Base-by-base conservation (phyloP, 495 filamentous ascomycete genomes). In the Aspergillus wentii region DNA sequence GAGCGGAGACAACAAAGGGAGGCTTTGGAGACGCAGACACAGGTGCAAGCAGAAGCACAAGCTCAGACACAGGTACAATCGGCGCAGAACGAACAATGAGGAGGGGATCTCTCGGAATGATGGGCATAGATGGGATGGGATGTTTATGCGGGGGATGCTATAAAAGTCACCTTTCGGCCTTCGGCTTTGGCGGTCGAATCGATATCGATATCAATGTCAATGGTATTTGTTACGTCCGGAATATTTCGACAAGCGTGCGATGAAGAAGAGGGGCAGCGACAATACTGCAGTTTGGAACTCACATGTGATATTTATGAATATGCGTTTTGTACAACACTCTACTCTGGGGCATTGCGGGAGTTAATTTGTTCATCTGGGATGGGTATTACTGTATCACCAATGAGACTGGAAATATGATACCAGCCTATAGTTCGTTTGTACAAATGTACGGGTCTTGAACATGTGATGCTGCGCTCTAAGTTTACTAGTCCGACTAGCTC, bases 1-100 rank as follows among this genome's bases (percentile, higher is more conserved):
- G 75, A 78, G 51, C 51, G 71, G 47, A 69, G 83, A 40, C 79
- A 78, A 39, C 64, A 60, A 58, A 62, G 82, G 34, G 55, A 87
- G 56, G 73, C 72, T 43, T 54, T 54, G 23, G 75, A 80, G 58
- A 69, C 63, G 15, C 55, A 62, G 40, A 61, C 64, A 22, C 40
- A 68, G 46, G 54, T 57, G n/a, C 49, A 56, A 43, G 46, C 41
- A 1, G 52, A 61, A 23, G 38, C 28, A 2, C 51, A 50, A 21
- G 28, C 15, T 33, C 56, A 61, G 40, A 60, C 62, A 28, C 35
- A 66, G 42, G 49, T 54, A 22, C 48, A 52, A 41, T 40, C 43
- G 5, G 46, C 57, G 18, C 30, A 25, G 2, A 44, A 46, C 25
- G 23, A 15, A 17, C 42, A 51, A 40, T 42, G 33, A n/a, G n/a